These are phyloP conservation scores for Sporothrix variecibatus DNA, from an alignment of 2,329 filamentous ascomycete genomes.

Conservation along the genomic window DNA sequence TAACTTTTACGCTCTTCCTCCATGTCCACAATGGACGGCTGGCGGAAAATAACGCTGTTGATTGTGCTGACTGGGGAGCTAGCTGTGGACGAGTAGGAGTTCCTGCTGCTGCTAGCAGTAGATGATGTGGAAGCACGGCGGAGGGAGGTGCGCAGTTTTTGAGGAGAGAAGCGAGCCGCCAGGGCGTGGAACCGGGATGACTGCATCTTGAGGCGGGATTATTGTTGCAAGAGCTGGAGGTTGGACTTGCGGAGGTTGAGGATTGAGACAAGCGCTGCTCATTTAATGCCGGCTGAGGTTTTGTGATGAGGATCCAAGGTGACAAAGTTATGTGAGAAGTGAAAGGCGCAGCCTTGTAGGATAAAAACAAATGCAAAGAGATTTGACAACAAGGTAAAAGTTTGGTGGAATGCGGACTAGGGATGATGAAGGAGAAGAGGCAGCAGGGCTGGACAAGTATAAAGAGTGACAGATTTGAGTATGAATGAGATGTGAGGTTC, in stretches of 20 bases:
- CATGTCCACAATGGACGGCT: conserved; percentile 58
- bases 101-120: conserved; percentile 45
- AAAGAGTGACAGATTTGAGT: not conserved
- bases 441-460: not conserved
- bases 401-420: not conserved
- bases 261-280: not conserved
- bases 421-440: not conserved
- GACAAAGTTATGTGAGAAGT: not conserved
- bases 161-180: conserved; percentile 53
- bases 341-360: not conserved
- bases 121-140: conserved; percentile 48
- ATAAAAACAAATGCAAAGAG: not conserved
- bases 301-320: not conserved
- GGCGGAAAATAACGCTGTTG: conserved; percentile 61
- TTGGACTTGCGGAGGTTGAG: not conserved
- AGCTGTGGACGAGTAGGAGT: conserved; percentile 48
- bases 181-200: conserved; percentile 53
- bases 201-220: conserved; percentile 45
- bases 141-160: conserved; percentile 53
- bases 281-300: not conserved
- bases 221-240: not conserved
- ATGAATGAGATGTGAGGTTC: not conserved
- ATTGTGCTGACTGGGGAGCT: conserved; percentile 53
- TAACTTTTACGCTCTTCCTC: conserved; percentile 60
- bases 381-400: too few species aligned